Evolutionary conservation across 768 basidiomycete species (phyloP), one percentile per base, ranked within the genome.

Genomic region (Tricholomella constricta): DNA sequence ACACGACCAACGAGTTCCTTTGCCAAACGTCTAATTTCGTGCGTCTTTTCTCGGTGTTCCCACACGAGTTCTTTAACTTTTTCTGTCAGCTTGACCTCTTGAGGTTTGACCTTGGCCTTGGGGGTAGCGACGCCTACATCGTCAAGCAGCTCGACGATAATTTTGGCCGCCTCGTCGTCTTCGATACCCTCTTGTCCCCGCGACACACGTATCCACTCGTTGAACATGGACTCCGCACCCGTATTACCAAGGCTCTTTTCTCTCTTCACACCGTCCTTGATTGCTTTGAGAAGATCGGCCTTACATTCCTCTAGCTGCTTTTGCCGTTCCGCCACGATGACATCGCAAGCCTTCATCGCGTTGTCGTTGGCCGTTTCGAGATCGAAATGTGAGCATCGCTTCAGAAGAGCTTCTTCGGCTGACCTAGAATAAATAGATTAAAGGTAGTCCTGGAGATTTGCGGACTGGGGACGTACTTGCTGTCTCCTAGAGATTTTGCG

Each of bases 321-420:
- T 49, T 82, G 81, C 34, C 94, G 89, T 61, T 92, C 90, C 54
- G 81, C 70, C 53, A 95, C 88, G 58, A 98, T 96, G 60, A 92
- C 83, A 57, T 98, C 91, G 69, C 95, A 97, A 3, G 94, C 92
- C 62, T 88, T 89, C 82, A 91, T 88, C 0, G 95, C 94, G 57
- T 94, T 81, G 36, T 82, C 79, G 56, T 79, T 83, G 8, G 76
- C 74, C 15, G 81, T 82, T 49, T 92, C 90, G 29, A 94, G 77
- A 59, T 94, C 91, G 68, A 96, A 98, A 66, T 96, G 94, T 5
- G 94, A 95, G 66, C 94, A 96, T 34, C 95, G 88, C 65, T 98
- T 98, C 53, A 98, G 78, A 10, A 98, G 80, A 2, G 94, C 94
- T 73, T 97, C 93, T 64, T 94, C 91, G 2, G 91, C 91, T 55